Percentiles rank a stretch among this genome's conserved stretches.
These are phyloP conservation scores for Vachellia collinsii DNA, from an alignment of 306 rosid genomes.

Conservation along the genomic window DNA sequence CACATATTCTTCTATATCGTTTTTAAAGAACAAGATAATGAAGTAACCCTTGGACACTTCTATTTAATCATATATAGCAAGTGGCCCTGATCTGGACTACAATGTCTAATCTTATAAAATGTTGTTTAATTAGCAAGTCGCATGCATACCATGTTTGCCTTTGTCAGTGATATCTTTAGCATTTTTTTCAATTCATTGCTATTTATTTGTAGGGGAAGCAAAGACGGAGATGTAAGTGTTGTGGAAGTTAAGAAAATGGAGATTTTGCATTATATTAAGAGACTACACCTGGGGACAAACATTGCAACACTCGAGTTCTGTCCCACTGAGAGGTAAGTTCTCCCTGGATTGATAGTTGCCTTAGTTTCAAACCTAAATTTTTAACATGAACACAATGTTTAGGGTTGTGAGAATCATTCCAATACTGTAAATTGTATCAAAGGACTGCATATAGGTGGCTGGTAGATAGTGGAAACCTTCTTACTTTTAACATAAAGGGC, in stretches of 20 bases:
- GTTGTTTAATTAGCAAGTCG: slow-evolving; percentile 6
- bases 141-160: not conserved
- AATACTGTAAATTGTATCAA: not conserved
- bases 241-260: slow-evolving; percentile 93
- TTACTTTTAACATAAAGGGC: not conserved
- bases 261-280: slow-evolving; percentile 79
- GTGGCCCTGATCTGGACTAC: not conserved
- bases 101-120: slow-evolving; percentile 21
- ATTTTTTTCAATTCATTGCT: slow-evolving; percentile 29
- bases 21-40: not conserved
- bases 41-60: not conserved
- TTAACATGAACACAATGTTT: slow-evolving; percentile 11
- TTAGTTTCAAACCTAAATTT: slow-evolving; percentile 16
- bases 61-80: not conserved
- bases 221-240: slow-evolving; percentile 89
- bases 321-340: slow-evolving; percentile 80
- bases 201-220: slow-evolving; percentile 71
- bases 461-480: not conserved
- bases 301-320: slow-evolving; percentile 80
- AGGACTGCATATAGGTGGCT: not conserved
- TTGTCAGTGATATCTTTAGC: not conserved
- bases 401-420: slow-evolving; percentile 3
- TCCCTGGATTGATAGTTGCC: not conserved
- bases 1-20: not conserved
- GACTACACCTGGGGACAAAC: slow-evolving; percentile 84